Percentiles rank a stretch among this genome's conserved stretches.
Evolutionary conservation across 2,329 filamentous ascomycete species (phyloP).

Genomic region (Davidsoniella neocaledoniae): DNA sequence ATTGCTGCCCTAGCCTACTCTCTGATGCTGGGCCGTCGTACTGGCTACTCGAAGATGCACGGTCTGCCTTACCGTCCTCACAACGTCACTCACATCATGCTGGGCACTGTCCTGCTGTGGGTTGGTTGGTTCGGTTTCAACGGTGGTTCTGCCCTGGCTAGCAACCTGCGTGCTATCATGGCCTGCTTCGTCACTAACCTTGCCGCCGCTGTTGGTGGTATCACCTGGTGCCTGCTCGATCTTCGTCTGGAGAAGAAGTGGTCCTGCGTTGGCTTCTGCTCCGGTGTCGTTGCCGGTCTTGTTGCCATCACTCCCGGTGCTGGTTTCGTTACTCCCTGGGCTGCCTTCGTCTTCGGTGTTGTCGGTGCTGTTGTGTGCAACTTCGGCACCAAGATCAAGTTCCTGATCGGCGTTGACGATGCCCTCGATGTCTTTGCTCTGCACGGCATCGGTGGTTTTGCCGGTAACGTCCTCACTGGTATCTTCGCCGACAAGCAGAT

Average conservation of each 20-base stretch:
- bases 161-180: conserved; percentile 79
- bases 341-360: conserved; percentile 40
- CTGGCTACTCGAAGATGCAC: conserved; percentile 38
- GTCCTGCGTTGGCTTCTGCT: conserved; percentile 89
- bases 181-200: conserved; percentile 79
- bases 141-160: conserved; percentile 62
- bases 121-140: conserved; percentile 97
- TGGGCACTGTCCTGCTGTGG: conserved; percentile 67
- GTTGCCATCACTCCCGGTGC: conserved; percentile 77
- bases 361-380: conserved; percentile 54
- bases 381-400: conserved; percentile 73
- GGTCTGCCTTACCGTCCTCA: conserved; percentile 53
- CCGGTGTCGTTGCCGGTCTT: conserved; percentile 69
- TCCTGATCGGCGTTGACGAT: conserved; percentile 60
- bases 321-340: conserved; percentile 58
- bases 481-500: conserved; percentile 62
- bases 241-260: conserved; percentile 83
- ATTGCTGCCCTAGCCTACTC: conserved; percentile 57
- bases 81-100: conserved; percentile 56
- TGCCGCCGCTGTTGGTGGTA: conserved; percentile 62
- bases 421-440: conserved; percentile 84
- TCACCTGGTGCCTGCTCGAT: conserved; percentile 74
- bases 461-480: conserved; percentile 63
- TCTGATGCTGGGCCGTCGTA: conserved; percentile 54
- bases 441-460: conserved; percentile 69